phyloP scores from a whole-genome alignment of 441 rosid genomes.

The Raphanus hybrid region DNA sequence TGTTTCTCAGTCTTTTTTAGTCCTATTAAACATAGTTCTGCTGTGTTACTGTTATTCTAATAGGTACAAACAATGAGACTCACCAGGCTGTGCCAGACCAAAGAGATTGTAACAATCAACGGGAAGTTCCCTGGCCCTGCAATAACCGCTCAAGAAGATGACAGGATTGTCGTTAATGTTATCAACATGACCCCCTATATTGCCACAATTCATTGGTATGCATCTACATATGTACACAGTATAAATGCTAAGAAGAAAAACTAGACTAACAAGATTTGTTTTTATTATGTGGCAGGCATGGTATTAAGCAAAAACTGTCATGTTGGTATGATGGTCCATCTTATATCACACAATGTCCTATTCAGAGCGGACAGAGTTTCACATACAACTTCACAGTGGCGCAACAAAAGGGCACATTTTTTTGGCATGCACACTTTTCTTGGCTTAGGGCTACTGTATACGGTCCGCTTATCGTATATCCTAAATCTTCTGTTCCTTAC shows the following conservation, averaged over 20 bases:
- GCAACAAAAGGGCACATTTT: constrained; percentile 76
- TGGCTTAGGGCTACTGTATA: constrained; percentile 85
- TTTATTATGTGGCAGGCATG: constrained; percentile 60
- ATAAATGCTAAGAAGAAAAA: not conserved
- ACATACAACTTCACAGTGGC: constrained; percentile 73
- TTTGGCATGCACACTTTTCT: constrained; percentile 92
- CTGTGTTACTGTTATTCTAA: constrained; percentile 10
- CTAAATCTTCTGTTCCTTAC: constrained; percentile 67
- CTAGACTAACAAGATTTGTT: not conserved
- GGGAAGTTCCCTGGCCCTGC: constrained; percentile 78
- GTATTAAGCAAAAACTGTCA: constrained; percentile 76
- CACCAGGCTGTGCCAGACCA: constrained; percentile 66
- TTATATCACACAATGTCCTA: constrained; percentile 86
- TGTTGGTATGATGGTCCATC: constrained; percentile 95
- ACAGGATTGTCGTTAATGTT: constrained; percentile 64
- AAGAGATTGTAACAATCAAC: constrained; percentile 72
- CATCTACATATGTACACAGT: not conserved
- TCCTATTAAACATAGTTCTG: constrained; percentile 22
- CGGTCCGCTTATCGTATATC: constrained; percentile 79
- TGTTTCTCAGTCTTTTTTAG: not conserved
- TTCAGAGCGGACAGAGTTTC: constrained; percentile 73
- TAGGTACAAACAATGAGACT: constrained; percentile 67
- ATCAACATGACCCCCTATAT: constrained; percentile 74
- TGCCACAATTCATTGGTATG: constrained; percentile 84
- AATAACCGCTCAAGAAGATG: constrained; percentile 76